These are phyloP conservation scores for Aegle marmelos DNA, from an alignment of 345 rosid genomes.

Conservation along the genomic window DNA sequence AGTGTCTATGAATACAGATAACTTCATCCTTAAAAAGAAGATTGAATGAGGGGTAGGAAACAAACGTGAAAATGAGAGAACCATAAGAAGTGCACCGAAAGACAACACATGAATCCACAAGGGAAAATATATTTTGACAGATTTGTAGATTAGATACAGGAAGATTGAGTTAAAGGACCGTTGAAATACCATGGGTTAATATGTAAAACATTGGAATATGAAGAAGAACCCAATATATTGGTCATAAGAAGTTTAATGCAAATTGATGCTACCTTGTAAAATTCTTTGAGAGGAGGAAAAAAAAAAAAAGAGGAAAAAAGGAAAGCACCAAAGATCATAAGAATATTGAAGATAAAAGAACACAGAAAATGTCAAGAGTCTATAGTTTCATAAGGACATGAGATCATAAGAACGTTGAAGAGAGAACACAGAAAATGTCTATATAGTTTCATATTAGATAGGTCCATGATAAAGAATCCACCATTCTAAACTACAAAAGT, in stretches of 20 bases:
- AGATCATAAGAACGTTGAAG: no score
- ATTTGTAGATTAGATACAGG: background rate
- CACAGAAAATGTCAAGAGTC: background rate
- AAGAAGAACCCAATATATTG: background rate
- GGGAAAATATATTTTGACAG: background rate
- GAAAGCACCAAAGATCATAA: background rate
- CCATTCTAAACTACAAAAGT: background rate
- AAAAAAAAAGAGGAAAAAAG: background rate
- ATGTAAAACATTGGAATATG: background rate
- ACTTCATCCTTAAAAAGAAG: constrained; percentile 65
- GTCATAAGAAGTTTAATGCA: background rate
- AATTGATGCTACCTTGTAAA: background rate
- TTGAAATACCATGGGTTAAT: background rate
- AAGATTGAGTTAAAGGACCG: background rate
- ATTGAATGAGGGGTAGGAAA: constrained; percentile 12
- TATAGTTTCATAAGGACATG: background rate
- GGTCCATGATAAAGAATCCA: background rate
- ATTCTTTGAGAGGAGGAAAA: background rate
- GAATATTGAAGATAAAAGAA: background rate
- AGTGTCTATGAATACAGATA: constrained; percentile 68
- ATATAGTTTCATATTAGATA: background rate
- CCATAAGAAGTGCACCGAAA: background rate
- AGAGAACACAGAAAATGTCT: no score
- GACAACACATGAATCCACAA: background rate
- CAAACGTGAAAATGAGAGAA: background rate